Conservation (phyloP, 2,329 filamentous ascomycete species). For the Epichloe brachyelytri region DNA sequence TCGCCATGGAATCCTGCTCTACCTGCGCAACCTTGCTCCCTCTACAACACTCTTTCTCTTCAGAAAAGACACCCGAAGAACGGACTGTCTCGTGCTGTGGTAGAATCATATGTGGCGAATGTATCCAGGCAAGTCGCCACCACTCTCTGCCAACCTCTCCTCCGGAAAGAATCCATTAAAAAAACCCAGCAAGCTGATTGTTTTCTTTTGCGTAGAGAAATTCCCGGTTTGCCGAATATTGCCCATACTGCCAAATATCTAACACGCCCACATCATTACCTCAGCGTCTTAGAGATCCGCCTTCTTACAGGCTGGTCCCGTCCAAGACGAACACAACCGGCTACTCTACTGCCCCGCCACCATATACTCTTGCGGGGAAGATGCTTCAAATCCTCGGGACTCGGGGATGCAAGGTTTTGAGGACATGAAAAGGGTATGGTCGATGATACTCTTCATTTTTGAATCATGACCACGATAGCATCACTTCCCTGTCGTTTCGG, state of each 20-base stretch:
- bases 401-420: background rate
- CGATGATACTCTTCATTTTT: slow-evolving; percentile 67
- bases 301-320: slow-evolving; percentile 40
- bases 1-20: slow-evolving; percentile 43
- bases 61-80: slow-evolving; percentile 49
- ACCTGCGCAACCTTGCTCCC: slow-evolving; percentile 54
- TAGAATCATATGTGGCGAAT: slow-evolving; percentile 58
- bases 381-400: background rate
- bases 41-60: slow-evolving; percentile 36
- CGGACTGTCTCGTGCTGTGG: slow-evolving; percentile 55
- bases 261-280: slow-evolving; percentile 41
- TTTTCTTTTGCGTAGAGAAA: slow-evolving; percentile 33
- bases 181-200: too few species aligned
- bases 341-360: slow-evolving; percentile 22
- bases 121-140: slow-evolving; percentile 42
- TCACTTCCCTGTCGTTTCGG: slow-evolving; percentile 55
- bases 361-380: slow-evolving; percentile 18
- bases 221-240: slow-evolving; percentile 51
- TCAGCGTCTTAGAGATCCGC: slow-evolving; percentile 55
- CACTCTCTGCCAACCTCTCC: background rate
- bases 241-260: slow-evolving; percentile 68
- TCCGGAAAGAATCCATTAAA: too few species aligned
- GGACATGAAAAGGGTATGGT: slow-evolving; percentile 23
- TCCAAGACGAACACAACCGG: slow-evolving; percentile 13
- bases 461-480: slow-evolving; percentile 52